Percentiles rank a stretch among this genome's conserved stretches.
phyloP scores from a whole-genome alignment of 169 alveolate species.

The Neospora caninum region DNA sequence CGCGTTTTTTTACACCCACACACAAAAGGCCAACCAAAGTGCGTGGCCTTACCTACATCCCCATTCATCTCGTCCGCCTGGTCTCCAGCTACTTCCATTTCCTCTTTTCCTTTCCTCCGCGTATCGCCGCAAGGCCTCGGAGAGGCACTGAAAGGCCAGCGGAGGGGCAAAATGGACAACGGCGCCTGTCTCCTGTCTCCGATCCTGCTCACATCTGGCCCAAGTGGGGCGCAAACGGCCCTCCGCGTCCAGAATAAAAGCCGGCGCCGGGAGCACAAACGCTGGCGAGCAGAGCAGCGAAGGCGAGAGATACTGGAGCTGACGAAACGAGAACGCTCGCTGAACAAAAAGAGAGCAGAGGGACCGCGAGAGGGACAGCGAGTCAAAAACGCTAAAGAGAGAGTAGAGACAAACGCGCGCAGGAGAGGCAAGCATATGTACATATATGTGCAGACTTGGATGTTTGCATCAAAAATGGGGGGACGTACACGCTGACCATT shows the following conservation, averaged over 20 bases:
- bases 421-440: background rate
- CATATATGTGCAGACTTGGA: too few relatives aligned
- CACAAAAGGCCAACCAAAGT: too few relatives aligned
- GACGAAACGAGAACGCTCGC: background rate
- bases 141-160: slow-evolving; percentile 1
- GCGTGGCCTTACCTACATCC: background rate
- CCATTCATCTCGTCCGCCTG: background rate
- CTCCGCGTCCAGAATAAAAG: background rate
- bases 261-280: background rate
- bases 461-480: too few relatives aligned
- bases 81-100: too few relatives aligned
- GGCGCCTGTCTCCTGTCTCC: background rate
- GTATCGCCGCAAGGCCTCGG: slow-evolving; percentile 6
- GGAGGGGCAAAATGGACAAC: background rate
- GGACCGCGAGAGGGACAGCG: background rate
- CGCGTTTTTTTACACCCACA: too few relatives aligned
- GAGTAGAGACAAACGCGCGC: background rate
- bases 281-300: slow-evolving; percentile 17
- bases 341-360: background rate
- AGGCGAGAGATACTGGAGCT: slow-evolving; percentile 12
- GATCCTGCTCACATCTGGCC: background rate
- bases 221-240: background rate
- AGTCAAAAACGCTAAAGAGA: background rate
- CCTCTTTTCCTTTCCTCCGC: background rate
- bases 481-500: too few relatives aligned